These are phyloP conservation scores for Diaporthe ilicicola DNA, from an alignment of 2,329 filamentous ascomycete genomes.

Conservation along the genomic window DNA sequence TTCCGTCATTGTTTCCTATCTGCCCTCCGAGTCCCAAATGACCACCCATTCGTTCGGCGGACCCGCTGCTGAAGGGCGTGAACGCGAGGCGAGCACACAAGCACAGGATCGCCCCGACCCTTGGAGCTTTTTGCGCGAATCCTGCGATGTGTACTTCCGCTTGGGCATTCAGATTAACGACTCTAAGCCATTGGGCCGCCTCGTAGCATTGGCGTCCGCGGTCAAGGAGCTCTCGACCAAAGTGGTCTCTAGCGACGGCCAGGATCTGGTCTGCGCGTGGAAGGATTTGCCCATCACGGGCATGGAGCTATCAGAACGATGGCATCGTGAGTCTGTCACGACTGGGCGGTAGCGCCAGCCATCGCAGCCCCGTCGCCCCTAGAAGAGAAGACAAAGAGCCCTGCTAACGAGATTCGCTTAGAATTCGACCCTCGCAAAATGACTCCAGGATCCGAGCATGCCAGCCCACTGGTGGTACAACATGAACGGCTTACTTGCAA, in stretches of 20 bases:
- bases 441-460: background rate
- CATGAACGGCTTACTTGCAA: background rate
- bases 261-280: background rate
- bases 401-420: background rate
- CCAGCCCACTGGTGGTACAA: background rate
- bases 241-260: background rate
- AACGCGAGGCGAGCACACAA: background rate
- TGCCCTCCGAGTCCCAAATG: background rate
- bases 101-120: background rate
- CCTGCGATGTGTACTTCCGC: background rate
- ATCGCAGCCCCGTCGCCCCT: background rate
- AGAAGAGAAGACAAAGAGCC: background rate
- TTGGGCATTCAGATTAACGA: background rate
- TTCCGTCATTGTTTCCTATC: background rate
- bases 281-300: background rate
- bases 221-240: background rate
- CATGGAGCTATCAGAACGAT: background rate
- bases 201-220: background rate
- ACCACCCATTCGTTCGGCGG: background rate
- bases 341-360: background rate
- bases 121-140: background rate
- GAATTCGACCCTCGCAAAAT: background rate
- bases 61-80: background rate
- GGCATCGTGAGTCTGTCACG: background rate
- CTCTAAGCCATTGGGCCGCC: background rate